Conservation (phyloP, 805 yeast genomes). For the baker's yeast (Saccharomyces cerevisiae) region DNA sequence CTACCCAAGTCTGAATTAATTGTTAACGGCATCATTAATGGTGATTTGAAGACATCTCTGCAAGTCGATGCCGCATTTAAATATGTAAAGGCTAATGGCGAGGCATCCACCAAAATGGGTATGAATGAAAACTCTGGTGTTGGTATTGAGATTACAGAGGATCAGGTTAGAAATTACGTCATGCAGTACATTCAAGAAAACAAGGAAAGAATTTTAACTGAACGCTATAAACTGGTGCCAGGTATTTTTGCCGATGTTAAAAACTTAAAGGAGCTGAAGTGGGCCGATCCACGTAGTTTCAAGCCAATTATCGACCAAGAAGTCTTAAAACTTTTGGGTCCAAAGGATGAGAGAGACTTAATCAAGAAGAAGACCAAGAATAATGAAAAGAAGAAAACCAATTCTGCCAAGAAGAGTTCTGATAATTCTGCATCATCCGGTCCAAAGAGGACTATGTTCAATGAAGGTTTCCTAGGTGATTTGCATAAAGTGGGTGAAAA, state of each 20-base stretch:
- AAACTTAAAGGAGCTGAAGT: constrained; percentile 65
- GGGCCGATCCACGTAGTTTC: constrained; percentile 85
- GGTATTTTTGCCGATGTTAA: constrained; percentile 69
- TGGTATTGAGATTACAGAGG: constrained; percentile 64
- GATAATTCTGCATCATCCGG: constrained; percentile 9
- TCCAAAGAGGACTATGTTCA: constrained; percentile 66
- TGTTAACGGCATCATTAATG: constrained; percentile 54
- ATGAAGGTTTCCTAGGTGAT: constrained; percentile 92
- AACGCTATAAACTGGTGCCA: constrained; percentile 77
- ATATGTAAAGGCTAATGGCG: constrained; percentile 51
- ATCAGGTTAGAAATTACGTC: constrained; percentile 53
- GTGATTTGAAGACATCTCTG: constrained; percentile 53
- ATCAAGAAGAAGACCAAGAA: constrained; percentile 65
- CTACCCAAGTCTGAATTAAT: constrained; percentile 43
- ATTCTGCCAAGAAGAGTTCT: constrained; percentile 22
- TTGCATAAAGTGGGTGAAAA: constrained; percentile 93
- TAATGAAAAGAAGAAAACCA: constrained; percentile 32
- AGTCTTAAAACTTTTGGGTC: constrained; percentile 69
- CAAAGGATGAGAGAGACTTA: constrained; percentile 91
- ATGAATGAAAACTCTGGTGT: constrained; percentile 69
- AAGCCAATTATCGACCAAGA: constrained; percentile 81
- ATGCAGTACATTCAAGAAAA: constrained; percentile 50
- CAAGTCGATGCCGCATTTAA: constrained; percentile 78
- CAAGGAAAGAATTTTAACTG: constrained; percentile 50
- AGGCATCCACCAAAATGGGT: constrained; percentile 37